Conservation (phyloP, 768 basidiomycete genomes). For the Boletus vermiculosoides region DNA sequence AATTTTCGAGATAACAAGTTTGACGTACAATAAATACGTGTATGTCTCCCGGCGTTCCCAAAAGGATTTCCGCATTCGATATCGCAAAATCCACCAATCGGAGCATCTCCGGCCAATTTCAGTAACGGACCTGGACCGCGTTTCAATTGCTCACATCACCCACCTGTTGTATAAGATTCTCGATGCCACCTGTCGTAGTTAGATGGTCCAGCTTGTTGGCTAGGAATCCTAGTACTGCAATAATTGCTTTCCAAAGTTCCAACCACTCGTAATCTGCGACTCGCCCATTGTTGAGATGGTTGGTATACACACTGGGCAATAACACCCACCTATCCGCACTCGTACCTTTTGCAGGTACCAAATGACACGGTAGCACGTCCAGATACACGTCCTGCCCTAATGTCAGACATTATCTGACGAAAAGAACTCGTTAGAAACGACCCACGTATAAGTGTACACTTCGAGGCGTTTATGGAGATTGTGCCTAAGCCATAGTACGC, state of each 20-base stretch:
- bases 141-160: conserved; percentile 10
- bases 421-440: neutral
- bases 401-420: neutral
- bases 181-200: conserved; percentile 51
- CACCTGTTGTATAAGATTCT: conserved; percentile 55
- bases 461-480: conserved; percentile 65
- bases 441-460: conserved; percentile 55
- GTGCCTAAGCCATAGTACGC: conserved; percentile 67
- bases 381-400: conserved; percentile 49
- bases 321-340: conserved; percentile 51
- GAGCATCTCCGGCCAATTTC: conserved; percentile 40
- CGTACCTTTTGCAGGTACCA: conserved; percentile 56
- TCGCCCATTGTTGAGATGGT: neutral
- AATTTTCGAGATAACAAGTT: neutral
- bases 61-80: conserved; percentile 50
- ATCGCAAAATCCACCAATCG: conserved; percentile 51
- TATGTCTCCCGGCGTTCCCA: conserved; percentile 52
- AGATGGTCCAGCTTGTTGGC: conserved; percentile 53
- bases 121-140: neutral
- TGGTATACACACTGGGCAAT: neutral
- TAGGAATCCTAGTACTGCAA: conserved; percentile 56
- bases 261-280: conserved; percentile 62
- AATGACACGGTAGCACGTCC: conserved; percentile 52
- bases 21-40: conserved; percentile 62
- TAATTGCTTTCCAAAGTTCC: conserved; percentile 58